Evolutionary conservation across 306 rosid species (phyloP).

Genomic region (Quercus ilex): DNA sequence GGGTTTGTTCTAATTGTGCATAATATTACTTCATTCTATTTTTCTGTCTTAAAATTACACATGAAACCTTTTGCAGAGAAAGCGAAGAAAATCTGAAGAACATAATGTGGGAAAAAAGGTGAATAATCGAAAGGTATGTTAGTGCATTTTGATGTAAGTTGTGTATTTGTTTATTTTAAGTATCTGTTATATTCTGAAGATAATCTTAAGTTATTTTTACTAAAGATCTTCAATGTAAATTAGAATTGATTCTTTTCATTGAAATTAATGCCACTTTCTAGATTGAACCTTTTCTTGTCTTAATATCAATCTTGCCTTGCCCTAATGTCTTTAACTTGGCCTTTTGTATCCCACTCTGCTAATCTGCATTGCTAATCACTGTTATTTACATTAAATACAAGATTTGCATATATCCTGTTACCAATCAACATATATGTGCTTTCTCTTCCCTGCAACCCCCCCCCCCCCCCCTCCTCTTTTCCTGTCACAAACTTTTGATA

Average conservation of each 20-base stretch:
- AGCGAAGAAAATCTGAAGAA: slow-evolving; percentile 91
- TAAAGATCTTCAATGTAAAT: slow-evolving; percentile 7
- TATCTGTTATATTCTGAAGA: slow-evolving; percentile 11
- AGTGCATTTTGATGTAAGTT: slow-evolving; percentile 20
- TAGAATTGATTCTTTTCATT: slow-evolving; percentile 8
- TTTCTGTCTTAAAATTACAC: slow-evolving; percentile 13
- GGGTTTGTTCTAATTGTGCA: background rate
- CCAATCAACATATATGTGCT: background rate
- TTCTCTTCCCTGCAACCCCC: background rate
- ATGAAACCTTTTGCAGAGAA: slow-evolving; percentile 62
- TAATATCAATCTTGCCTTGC: background rate
- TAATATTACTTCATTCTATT: slow-evolving; percentile 3
- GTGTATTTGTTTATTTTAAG: slow-evolving; percentile 6
- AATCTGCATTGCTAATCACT: background rate
- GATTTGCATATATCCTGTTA: background rate
- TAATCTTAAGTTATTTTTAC: slow-evolving; percentile 10
- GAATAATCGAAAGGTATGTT: slow-evolving; percentile 66
- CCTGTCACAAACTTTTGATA: background rate
- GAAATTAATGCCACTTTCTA: background rate
- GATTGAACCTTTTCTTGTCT: slow-evolving; percentile 2
- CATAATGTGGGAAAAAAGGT: slow-evolving; percentile 68
- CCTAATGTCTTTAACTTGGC: background rate
- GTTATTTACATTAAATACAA: background rate
- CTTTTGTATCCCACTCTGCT: slow-evolving; percentile 1
- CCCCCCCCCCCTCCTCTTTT: background rate